Conservation (phyloP, 805 yeast genomes). For the Metschnikowia corniflorae region DNA sequence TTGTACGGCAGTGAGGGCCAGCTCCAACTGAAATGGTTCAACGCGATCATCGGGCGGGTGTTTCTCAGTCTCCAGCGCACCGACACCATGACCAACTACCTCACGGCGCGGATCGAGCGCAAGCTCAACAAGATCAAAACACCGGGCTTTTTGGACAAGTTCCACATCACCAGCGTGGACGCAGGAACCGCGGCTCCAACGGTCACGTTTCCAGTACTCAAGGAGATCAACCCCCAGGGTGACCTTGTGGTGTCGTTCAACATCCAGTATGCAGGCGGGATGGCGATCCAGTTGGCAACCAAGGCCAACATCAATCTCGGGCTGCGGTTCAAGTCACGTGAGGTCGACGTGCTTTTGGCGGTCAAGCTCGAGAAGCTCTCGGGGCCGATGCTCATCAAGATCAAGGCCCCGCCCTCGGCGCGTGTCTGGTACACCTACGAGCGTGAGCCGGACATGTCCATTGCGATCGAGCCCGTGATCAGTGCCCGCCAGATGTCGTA, state of each 20-base stretch:
- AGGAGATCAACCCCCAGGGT: constrained; percentile 78
- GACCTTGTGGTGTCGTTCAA: constrained; percentile 57
- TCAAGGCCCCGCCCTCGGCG: constrained; percentile 89
- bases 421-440: constrained; percentile 90
- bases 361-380: constrained; percentile 64
- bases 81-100: constrained; percentile 52
- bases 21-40: constrained; percentile 82
- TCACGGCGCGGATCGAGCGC: constrained; percentile 58
- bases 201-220: constrained; percentile 66
- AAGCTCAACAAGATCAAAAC: constrained; percentile 76
- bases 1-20: constrained; percentile 82
- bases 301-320: constrained; percentile 75
- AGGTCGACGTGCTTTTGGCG: constrained; percentile 69
- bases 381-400: constrained; percentile 65
- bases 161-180: constrained; percentile 65
- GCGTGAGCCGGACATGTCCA: constrained; percentile 67
- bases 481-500: constrained; percentile 79
- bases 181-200: constrained; percentile 82
- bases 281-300: constrained; percentile 75
- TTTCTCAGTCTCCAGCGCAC: constrained; percentile 78
- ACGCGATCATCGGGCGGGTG: constrained; percentile 79
- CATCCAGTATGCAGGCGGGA: constrained; percentile 70
- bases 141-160: constrained; percentile 85
- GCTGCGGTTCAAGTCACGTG: constrained; percentile 67
- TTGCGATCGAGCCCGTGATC: constrained; percentile 86